Evolutionary conservation across 352 stramenopile genomes (phyloP), one percentile per base, ranked within the genome.

Genomic region (Peronospora farinosa): DNA sequence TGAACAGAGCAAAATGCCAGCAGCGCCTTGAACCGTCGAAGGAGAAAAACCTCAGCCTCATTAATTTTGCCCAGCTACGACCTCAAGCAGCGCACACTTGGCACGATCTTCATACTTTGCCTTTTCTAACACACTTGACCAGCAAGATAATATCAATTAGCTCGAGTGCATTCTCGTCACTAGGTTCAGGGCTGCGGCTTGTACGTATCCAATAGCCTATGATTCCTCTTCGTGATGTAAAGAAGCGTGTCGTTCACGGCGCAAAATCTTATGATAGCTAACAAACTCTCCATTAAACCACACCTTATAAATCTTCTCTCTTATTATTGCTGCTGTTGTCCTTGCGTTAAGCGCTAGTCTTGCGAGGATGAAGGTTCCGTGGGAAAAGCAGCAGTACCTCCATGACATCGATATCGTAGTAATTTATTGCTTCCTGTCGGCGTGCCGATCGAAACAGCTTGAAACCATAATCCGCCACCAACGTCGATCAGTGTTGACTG

Each of bases 141-240:
- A 91, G 50, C 37, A 93, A n/a, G n/a, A n/a, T 84, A 1, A 79
- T 91, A 49, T 93, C 82, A 19, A 89, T 72, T 10, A 91, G 40
- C 31, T 83, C 70, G 19, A 86, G 40, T 13, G 52, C 54, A 32
- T 35, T 64, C 16, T 65, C 63, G 44, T 65, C 45, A 19, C 13
- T 57, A 32, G 62, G 41, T 36, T 28, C 32, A 49, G 54, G 8
- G 27, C 39, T 54, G 17, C 27, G 42, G 6, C 32, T 37, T 16
- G 51, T 39, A 17, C 7, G 38, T 51, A 49, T 32, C 21, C 49
- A 8, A 52, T 25, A 4, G 35, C 2, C 8, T n/a, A 48, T 16
- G 19, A 10, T 4, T 56, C 16, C 1, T 61, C 54, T 13, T 62
- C 36, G 0, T 57, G 33, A 1, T 54, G 51, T 30, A 63, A 57